Evolutionary conservation across 768 basidiomycete genomes (phyloP).

Genomic region (Arthromyces matolae): DNA sequence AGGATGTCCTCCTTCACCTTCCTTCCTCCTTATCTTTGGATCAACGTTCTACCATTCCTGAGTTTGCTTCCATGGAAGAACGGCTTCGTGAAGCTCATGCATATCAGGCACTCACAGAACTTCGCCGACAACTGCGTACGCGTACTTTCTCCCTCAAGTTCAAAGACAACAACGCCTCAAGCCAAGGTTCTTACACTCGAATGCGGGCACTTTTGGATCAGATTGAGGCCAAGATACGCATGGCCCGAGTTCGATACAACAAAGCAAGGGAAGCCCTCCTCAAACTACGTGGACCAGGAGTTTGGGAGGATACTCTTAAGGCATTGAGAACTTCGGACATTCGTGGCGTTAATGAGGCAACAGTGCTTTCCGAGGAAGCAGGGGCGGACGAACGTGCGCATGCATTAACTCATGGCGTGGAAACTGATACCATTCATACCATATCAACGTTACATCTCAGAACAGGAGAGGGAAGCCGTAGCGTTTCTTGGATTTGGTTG

Average conservation of each 20-base stretch:
- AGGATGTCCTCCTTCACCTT: conserved; percentile 10
- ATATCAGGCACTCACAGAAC: conserved; percentile 4
- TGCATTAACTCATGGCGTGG: neutral
- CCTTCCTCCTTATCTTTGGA: conserved; percentile 11
- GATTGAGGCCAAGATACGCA: conserved; percentile 5
- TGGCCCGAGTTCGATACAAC: conserved; percentile 5
- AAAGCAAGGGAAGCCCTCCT: conserved; percentile 8
- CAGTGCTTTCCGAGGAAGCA: conserved; percentile 3
- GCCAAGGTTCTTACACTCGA: conserved; percentile 8
- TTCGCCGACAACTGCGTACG: conserved; percentile 11
- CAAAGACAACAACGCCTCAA: conserved; percentile 8
- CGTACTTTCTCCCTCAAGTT: conserved; percentile 4
- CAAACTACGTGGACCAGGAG: conserved; percentile 5
- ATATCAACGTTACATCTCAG: neutral
- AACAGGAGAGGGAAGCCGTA: neutral
- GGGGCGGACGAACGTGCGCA: neutral
- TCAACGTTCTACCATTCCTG: neutral
- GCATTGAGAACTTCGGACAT: conserved; percentile 4
- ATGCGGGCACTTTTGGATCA: conserved; percentile 3
- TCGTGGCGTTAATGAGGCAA: conserved; percentile 1
- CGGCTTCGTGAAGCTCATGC: conserved; percentile 13
- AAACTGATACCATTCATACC: neutral
- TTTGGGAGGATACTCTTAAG: conserved; percentile 2
- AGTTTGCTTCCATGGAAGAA: conserved; percentile 12
- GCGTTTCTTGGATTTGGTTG: conserved; percentile 3